A percentile compares a stretch with the other conserved stretches of the same genome.
Conservation (phyloP, 169 alveolate species). For the Toxoplasma gondii region DNA sequence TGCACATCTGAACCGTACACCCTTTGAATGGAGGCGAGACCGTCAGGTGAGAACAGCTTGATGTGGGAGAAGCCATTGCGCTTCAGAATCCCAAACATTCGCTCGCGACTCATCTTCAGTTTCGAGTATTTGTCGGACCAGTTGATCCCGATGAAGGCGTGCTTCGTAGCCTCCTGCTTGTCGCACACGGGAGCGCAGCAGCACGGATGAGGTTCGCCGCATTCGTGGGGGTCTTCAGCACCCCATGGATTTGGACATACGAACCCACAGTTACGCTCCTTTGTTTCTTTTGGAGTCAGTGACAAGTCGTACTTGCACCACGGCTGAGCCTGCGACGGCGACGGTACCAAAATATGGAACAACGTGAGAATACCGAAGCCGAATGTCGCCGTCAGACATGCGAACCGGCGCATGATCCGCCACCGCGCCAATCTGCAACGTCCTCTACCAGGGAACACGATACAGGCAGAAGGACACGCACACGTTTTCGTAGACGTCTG, state of each 20-base stretch:
- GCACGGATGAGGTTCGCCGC: conserved; percentile 57
- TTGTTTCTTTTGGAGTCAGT: conserved; percentile 19
- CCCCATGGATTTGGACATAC: conserved; percentile 67
- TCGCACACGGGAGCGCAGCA: conserved; percentile 61
- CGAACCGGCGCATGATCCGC: too few relatives aligned
- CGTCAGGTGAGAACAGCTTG: conserved; percentile 52
- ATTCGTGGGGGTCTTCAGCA: conserved; percentile 38
- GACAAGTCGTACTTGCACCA: conserved; percentile 39
- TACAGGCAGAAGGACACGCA: too few relatives aligned
- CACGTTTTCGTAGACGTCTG: too few relatives aligned
- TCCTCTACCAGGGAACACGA: too few relatives aligned
- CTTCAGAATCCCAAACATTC: conserved; percentile 26
- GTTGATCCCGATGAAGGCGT: conserved; percentile 51
- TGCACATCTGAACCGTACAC: conserved; percentile 39
- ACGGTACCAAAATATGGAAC: background rate
- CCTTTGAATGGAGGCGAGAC: background rate
- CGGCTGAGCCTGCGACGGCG: conserved; percentile 28
- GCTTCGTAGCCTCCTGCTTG: background rate
- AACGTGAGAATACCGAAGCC: background rate
- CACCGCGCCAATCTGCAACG: too few relatives aligned
- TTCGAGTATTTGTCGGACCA: conserved; percentile 60
- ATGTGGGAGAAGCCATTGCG: conserved; percentile 42
- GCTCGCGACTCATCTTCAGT: conserved; percentile 4
- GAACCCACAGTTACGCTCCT: conserved; percentile 39
- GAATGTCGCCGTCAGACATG: too few relatives aligned